phyloP scores from a whole-genome alignment of 371 early-diverging fungal species.

The Entomophthora muscae region DNA sequence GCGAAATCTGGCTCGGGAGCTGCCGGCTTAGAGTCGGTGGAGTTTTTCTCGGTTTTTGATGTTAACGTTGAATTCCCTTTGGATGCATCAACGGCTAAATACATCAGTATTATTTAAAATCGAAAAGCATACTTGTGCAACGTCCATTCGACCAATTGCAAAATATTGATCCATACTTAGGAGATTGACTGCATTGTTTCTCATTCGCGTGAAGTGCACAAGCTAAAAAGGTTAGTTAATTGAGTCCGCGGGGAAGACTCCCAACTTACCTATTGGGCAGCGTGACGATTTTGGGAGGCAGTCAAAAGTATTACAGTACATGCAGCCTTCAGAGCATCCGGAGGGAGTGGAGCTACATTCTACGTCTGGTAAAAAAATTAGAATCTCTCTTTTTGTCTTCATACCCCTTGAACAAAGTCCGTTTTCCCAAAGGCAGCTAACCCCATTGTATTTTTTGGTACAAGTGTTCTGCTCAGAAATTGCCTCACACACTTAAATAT shows the following conservation, averaged over 20 bases:
- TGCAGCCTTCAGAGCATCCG: not conserved
- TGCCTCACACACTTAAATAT: not conserved
- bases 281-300: not conserved
- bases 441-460: not conserved
- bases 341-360: not conserved
- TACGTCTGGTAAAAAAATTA: not conserved
- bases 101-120: not conserved
- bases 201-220: not conserved
- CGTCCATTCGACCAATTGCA: not conserved
- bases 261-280: not conserved
- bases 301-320: not conserved
- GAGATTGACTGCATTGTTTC: not conserved
- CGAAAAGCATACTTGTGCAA: not conserved
- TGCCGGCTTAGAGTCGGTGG: not conserved
- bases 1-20: constrained; percentile 1
- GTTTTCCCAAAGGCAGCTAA: not conserved
- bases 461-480: not conserved
- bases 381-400: not conserved
- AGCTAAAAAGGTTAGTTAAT: not conserved
- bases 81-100: not conserved
- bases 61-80: not conserved
- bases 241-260: not conserved
- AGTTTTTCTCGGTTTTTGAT: not conserved
- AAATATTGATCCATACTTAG: not conserved
- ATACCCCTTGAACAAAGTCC: not conserved